Percentiles rank a stretch among this genome's conserved stretches.
phyloP scores from a whole-genome alignment of 164 flowering plant genomes.

The Warburgia ugandensis region DNA sequence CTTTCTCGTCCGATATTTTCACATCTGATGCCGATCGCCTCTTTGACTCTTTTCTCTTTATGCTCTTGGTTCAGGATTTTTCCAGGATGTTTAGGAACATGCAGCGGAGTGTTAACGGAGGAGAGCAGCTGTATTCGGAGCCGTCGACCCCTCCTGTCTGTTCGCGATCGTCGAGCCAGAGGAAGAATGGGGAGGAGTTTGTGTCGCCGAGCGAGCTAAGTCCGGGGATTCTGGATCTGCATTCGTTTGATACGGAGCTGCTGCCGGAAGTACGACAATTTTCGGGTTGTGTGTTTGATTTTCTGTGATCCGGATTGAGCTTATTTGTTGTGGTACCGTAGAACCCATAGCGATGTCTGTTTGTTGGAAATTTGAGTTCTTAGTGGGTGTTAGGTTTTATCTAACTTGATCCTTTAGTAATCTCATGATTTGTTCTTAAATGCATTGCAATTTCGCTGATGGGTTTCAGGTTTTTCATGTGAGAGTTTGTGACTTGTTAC shows the following conservation, averaged over 20 bases:
- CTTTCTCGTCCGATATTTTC: constrained; percentile 1
- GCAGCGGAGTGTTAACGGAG: constrained; percentile 58
- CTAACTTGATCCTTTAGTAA: background rate
- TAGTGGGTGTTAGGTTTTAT: background rate
- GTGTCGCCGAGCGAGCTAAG: constrained; percentile 57
- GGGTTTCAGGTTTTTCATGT: too few species aligned
- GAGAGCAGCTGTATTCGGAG: constrained; percentile 50
- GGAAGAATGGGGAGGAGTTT: constrained; percentile 43
- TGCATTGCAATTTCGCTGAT: too few species aligned
- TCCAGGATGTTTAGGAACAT: constrained; percentile 35
- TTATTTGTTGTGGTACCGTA: background rate
- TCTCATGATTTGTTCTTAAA: too few species aligned
- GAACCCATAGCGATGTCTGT: background rate
- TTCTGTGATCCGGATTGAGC: background rate
- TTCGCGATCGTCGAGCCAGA: constrained; percentile 32
- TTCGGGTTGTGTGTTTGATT: too few species aligned
- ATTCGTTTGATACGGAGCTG: constrained; percentile 80
- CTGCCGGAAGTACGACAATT: constrained; percentile 51
- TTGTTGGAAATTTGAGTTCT: background rate
- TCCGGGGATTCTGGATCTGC: constrained; percentile 92
- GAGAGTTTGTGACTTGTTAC: too few species aligned
- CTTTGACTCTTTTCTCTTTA: too few species aligned
- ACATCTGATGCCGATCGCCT: too few species aligned
- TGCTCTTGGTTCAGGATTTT: too few species aligned
- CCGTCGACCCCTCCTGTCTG: constrained; percentile 48